These are phyloP conservation scores for Dictyostelium citrinum DNA, from an alignment of 78 protist genomes.

Conservation along the genomic window DNA sequence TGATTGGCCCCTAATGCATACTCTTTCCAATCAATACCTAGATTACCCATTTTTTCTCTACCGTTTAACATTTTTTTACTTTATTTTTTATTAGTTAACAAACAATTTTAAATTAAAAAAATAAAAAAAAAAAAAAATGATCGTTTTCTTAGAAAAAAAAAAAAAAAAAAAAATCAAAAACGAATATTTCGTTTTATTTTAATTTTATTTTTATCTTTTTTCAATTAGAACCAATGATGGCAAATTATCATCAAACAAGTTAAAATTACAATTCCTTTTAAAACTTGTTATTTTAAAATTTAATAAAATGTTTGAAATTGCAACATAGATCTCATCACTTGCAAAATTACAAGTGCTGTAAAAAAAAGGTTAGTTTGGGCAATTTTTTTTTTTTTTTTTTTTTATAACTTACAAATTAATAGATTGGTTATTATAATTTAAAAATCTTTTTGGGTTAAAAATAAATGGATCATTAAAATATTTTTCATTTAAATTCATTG, in stretches of 20 bases:
- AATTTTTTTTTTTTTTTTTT: not conserved
- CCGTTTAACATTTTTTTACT: conserved; percentile 69
- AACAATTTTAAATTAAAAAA: not conserved
- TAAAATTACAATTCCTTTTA: not conserved
- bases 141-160: not conserved
- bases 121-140: not conserved
- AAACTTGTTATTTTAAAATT: not conserved
- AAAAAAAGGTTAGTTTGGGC: not conserved
- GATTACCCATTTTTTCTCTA: conserved; percentile 81
- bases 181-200: too few species aligned
- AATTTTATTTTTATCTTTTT: not conserved
- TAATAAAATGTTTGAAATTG: not conserved
- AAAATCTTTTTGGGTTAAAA: not conserved
- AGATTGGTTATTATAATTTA: not conserved
- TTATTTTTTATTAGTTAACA: not conserved
- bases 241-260: not conserved
- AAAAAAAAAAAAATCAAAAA: not conserved
- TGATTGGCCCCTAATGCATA: conserved; percentile 88
- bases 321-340: not conserved
- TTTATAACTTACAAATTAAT: not conserved
- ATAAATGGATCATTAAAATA: not conserved
- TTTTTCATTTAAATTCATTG: not conserved
- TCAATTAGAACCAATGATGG: not conserved
- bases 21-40: conserved; percentile 87
- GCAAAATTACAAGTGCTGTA: not conserved